Percentiles rank a stretch among this genome's conserved stretches.
Conservation (phyloP, 495 filamentous ascomycete species). For the Penicillium alfredii region DNA sequence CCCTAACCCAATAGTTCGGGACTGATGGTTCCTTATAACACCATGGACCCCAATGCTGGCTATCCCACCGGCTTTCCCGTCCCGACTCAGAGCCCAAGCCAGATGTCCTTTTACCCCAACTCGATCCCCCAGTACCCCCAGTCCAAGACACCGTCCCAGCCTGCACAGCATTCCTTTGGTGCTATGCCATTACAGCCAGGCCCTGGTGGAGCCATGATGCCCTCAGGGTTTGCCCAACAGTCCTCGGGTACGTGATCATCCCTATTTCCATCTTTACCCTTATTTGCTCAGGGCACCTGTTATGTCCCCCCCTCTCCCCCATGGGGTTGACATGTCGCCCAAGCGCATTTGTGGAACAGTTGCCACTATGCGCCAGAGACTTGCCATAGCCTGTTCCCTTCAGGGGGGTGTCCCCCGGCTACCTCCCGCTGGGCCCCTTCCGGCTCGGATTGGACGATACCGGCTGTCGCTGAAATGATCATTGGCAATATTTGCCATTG, state of each 20-base stretch:
- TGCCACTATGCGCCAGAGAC: too few species aligned
- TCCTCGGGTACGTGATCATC: constrained; percentile 33
- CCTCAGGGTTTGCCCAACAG: constrained; percentile 35
- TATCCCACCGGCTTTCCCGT: constrained; percentile 39
- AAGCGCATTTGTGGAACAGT: too few species aligned
- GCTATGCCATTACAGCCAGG: constrained; percentile 37
- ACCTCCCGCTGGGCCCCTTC: constrained; percentile 1
- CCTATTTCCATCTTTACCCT: constrained; percentile 5
- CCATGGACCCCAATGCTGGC: constrained; percentile 42
- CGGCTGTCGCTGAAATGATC: neutral
- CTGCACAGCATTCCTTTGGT: constrained; percentile 34
- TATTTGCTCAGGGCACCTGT: constrained; percentile 4
- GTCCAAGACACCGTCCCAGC: constrained; percentile 28
- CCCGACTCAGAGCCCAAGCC: constrained; percentile 33
- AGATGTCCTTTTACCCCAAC: constrained; percentile 40
- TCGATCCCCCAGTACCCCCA: constrained; percentile 36
- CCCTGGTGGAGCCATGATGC: constrained; percentile 42
- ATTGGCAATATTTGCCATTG: constrained; percentile 4
- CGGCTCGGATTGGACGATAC: constrained; percentile 9
- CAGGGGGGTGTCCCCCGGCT: too few species aligned
- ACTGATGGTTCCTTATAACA: constrained; percentile 19
- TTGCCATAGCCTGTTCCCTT: neutral
- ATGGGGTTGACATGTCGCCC: constrained; percentile 5
- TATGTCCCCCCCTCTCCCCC: constrained; percentile 4
- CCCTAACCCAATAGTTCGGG: constrained; percentile 7